Base-by-base conservation (phyloP, 2,329 filamentous ascomycete genomes). In the Endoconidiophora polonica region DNA sequence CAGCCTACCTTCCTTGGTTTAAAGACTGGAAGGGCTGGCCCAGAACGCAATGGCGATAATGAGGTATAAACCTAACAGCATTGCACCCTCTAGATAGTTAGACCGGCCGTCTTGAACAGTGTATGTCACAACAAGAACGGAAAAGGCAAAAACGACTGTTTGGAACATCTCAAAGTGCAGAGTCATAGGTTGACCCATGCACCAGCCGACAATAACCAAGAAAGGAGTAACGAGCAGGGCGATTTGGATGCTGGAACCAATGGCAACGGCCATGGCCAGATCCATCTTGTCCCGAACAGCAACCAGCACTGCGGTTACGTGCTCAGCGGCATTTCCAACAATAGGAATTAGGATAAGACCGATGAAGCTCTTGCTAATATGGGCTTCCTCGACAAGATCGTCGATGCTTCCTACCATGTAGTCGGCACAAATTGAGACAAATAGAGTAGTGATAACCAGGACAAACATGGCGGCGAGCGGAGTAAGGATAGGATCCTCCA, bases 101-200 rank as follows among this genome's bases (percentile, higher is more conserved):
- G 79, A 85, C 63, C 83, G 85, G 59, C 85, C 85, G 59, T 90
- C 85, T 60, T 85, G 80, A 41, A 88, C 81, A 2, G 75, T 83
- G 63, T 78, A 87, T 51, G 76, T 84, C 33, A 86, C 82, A 29
- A 87, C 81, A 40, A 87, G 65, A 2, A 84, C 81, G 7, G 80
- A 83, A 48, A 87, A 70, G 51, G 82, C 83, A 62, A 87, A 87
- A 1, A 81, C 76, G 39, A 87, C 79, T 0, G 86, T 93, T 72
- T 93, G 86, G 64, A 93, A 94, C 45, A 86, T 83, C 67, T 88
- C 81, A 60, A 91, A 91, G 60, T 83, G 81, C 40, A 90, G 71
- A 5, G 81, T 82, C 83, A 87, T 86, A 22, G 77, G 73, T 55
- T 77, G 68, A 49, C 73, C 72, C 64, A 85, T 77, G 56, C 83